These are phyloP conservation scores for Lasiodiplodia citricola DNA, from an alignment of 2,329 filamentous ascomycete genomes.

Conservation along the genomic window DNA sequence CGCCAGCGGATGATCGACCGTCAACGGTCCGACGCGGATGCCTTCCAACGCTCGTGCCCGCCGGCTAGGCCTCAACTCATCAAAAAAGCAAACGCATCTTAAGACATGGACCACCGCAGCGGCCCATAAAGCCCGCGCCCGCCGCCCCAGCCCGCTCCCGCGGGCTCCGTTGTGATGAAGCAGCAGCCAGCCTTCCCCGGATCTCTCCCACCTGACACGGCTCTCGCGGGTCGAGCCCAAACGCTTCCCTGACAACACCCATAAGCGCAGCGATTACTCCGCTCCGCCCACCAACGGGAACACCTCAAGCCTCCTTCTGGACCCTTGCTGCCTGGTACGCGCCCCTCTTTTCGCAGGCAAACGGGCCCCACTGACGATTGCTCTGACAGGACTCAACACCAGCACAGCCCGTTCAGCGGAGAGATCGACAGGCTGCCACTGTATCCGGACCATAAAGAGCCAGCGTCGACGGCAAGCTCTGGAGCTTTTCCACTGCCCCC, in stretches of 20 bases:
- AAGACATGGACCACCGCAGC: slow-evolving; percentile 16
- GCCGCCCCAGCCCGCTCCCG: slow-evolving; percentile 13
- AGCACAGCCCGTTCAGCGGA: slow-evolving; percentile 22
- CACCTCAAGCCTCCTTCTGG: background rate
- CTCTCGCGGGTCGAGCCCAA: slow-evolving; percentile 22
- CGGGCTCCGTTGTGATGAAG: slow-evolving; percentile 20
- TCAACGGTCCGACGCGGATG: slow-evolving; percentile 24
- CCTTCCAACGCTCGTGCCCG: slow-evolving; percentile 16
- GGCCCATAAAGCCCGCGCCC: slow-evolving; percentile 15
- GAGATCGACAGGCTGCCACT: slow-evolving; percentile 25
- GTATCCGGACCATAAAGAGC: background rate
- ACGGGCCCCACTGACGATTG: background rate
- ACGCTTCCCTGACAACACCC: slow-evolving; percentile 19
- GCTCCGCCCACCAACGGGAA: slow-evolving; percentile 21
- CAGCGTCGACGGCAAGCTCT: slow-evolving; percentile 5
- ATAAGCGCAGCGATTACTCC: slow-evolving; percentile 18
- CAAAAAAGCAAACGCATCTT: slow-evolving; percentile 15
- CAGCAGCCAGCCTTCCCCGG: slow-evolving; percentile 14
- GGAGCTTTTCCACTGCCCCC: background rate
- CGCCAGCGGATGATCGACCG: slow-evolving; percentile 24
- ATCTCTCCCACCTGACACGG: slow-evolving; percentile 22
- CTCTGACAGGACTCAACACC: slow-evolving; percentile 6
- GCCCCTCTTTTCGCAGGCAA: slow-evolving; percentile 4
- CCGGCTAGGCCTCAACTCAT: slow-evolving; percentile 12
- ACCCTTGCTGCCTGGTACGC: slow-evolving; percentile 20